Evolutionary conservation across 2,329 filamentous ascomycete genomes (phyloP), one percentile per base, ranked within the genome.

Genomic region (Aureobasidium lini): DNA sequence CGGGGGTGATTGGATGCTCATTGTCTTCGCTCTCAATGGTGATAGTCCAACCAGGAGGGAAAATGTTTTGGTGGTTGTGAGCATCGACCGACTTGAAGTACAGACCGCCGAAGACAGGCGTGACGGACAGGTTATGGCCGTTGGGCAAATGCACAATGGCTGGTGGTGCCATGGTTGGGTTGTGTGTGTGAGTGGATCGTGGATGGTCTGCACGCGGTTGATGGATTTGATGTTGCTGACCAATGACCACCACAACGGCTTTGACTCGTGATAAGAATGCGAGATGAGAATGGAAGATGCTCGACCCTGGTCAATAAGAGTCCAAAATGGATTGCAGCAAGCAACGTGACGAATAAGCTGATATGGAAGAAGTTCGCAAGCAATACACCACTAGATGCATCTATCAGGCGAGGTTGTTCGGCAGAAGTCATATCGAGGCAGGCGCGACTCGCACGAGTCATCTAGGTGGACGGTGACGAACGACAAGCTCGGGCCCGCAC

Each of bases 11-110:
- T 4, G 40, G 46, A 37, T 73, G 68, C 28, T 72, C 70, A 36
- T 78, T 74, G 48, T 80, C 74, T 64, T 88, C 85, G 1, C 87
- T 90, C 67, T 92, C 87, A 39, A 97, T 79, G 32, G 93, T 87
- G 53, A 96, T 86, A 1, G 89, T 95, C 93, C 93, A 97, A 34
- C 92, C 92, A 6, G 89, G 83, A 0, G 92, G 91, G 62, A 90
- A 92, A 4, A 86, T 81, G 54, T 85, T 85, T 66, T 83, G 81
- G 67, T 87, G 84, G 29, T 80, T 77, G 67, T 82, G 87, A 63
- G 89, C 76, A 62, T 94, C 87, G 69, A 90, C 87, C 60, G 86
- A 84, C 72, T 92, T 94, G 84, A 96, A 96, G 67, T 87, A 89
- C 59, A 94, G 81, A 34, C 93, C 93, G n/a, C 89, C 90, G 71